A percentile compares a stretch with the other conserved stretches of the same genome.
These are phyloP conservation scores for Trametes villosa DNA, from an alignment of 768 basidiomycete species.

Conservation along the genomic window DNA sequence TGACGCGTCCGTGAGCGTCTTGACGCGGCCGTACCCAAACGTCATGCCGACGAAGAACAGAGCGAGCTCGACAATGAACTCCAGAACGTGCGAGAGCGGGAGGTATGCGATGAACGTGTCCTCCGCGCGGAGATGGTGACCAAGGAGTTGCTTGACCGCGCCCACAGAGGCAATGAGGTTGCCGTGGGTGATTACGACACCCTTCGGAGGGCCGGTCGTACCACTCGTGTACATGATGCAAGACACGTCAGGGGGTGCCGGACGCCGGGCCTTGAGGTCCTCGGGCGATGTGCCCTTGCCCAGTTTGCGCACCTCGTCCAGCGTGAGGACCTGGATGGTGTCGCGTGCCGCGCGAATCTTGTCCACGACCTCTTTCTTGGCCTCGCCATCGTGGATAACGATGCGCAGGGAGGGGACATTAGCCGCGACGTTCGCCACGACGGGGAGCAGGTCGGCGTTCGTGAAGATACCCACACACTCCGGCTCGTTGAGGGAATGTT, in stretches of 20 bases:
- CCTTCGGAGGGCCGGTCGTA: slow-evolving; percentile 92
- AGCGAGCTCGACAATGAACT: slow-evolving; percentile 88
- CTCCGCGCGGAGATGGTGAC: slow-evolving; percentile 59
- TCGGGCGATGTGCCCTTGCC: slow-evolving; percentile 63
- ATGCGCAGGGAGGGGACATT: slow-evolving; percentile 76
- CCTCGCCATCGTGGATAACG: slow-evolving; percentile 86
- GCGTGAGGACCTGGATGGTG: slow-evolving; percentile 59
- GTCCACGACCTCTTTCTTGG: slow-evolving; percentile 55
- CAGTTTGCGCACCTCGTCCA: slow-evolving; percentile 74
- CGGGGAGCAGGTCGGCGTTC: slow-evolving; percentile 87
- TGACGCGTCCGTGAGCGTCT: slow-evolving; percentile 95
- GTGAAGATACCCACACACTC: slow-evolving; percentile 86
- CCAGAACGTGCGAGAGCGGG: slow-evolving; percentile 93
- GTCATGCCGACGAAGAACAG: slow-evolving; percentile 79
- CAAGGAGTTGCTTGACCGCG: slow-evolving; percentile 74
- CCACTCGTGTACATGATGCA: slow-evolving; percentile 90
- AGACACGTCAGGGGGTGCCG: slow-evolving; percentile 55
- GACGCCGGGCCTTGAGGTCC: slow-evolving; percentile 51
- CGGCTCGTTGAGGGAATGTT: slow-evolving; percentile 90
- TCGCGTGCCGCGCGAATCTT: slow-evolving; percentile 60
- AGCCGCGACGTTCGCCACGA: slow-evolving; percentile 69
- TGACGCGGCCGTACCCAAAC: slow-evolving; percentile 89
- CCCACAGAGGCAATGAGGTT: slow-evolving; percentile 88
- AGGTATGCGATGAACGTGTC: slow-evolving; percentile 89
- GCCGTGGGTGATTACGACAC: slow-evolving; percentile 85